These are phyloP conservation scores for Monosporozyma aerobia DNA, from an alignment of 805 yeast genomes.

Conservation along the genomic window DNA sequence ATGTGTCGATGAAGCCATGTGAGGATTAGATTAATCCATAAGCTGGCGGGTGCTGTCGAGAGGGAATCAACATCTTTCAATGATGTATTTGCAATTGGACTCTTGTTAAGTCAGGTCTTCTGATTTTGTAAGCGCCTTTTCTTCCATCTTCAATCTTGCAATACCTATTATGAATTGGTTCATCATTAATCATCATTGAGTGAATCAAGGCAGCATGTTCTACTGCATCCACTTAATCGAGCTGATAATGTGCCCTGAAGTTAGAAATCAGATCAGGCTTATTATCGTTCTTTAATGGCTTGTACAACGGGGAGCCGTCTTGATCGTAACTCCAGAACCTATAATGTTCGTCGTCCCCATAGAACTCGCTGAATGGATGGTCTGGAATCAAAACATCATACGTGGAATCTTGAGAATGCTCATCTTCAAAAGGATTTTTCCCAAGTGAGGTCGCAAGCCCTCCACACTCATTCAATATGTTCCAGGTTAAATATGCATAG, in stretches of 20 bases:
- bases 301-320: constrained; percentile 27
- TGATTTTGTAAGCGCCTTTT: too few species aligned
- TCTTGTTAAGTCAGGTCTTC: too few species aligned
- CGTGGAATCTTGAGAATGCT: not conserved
- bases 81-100: too few species aligned
- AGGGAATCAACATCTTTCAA: too few species aligned
- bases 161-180: too few species aligned
- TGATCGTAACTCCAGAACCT: constrained; percentile 40
- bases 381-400: constrained; percentile 47
- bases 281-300: constrained; percentile 28
- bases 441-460: not conserved
- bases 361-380: constrained; percentile 35
- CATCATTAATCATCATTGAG: too few species aligned
- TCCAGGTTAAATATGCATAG: constrained; percentile 36
- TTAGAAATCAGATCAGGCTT: constrained; percentile 5
- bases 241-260: constrained; percentile 8
- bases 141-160: too few species aligned
- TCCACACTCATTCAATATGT: constrained; percentile 9
- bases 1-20: too few species aligned
- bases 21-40: too few species aligned
- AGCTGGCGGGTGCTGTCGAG: too few species aligned
- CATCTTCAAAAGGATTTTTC: constrained; percentile 2
- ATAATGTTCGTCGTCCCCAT: constrained; percentile 34
- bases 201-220: too few species aligned
- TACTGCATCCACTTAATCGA: not conserved